Evolutionary conservation across 441 rosid genomes (phyloP), one percentile per base, ranked within the genome.

Genomic region (Hypseocharis bilobata): DNA sequence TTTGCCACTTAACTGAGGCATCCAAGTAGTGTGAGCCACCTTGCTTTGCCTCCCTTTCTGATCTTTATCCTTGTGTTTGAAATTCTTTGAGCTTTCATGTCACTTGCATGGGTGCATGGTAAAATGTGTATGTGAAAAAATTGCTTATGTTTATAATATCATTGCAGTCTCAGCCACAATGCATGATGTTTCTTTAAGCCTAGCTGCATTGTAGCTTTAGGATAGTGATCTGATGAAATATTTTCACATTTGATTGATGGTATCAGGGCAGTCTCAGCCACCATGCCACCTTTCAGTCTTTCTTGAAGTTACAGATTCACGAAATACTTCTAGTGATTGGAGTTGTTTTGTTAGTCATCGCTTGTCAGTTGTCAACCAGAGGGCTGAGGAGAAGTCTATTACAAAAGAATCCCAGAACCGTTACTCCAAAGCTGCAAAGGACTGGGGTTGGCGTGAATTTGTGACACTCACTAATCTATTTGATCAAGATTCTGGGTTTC

Each of bases 211-310:
- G 10, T 47, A 51, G 22, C 67, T 64, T n/a, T 81, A 28, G 67
- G 65, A 62, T 76, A 74, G 70, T 68, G 75, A 72, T 77, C 79
- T 87, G 79, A 82, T 68, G 75, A 72, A 65, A 70, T 30, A 36
- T 63, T 71, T 73, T 76, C 40, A 40, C 62, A 60, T 66, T 73
- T 80, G 73, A 70, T 88, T 78, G 76, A 77, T 84, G 89, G 82
- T 84, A 84, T 79, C 96, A 94, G 99, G 99, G 86, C 99, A 94
- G 96, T 94, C 99, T 80, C 99, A 94, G 85, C 99, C 99, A 77
- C 98, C 99, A 64, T 89, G 98, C 78, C 99, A 94, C 84, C 91
- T 94, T 76, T 94, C 99, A 11, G 99, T 94, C 64, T 94, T 91
- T 81, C 99, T 94, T 69, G 98, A 94, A 84, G 99, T 94, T 65